Evolutionary conservation across 306 rosid species (phyloP).

Genomic region (Trichosanthes truncata): DNA sequence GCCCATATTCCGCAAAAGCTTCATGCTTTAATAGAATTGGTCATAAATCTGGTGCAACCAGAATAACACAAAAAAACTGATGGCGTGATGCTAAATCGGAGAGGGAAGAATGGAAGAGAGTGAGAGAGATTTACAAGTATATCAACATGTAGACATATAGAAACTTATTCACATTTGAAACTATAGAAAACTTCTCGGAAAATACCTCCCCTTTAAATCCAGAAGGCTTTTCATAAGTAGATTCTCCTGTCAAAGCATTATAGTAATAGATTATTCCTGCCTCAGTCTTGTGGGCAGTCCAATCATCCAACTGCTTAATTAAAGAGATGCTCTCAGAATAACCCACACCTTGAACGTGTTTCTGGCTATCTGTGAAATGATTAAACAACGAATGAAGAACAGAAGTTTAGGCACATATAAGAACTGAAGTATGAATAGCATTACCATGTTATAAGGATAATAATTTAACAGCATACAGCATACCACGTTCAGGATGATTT

Average conservation of each 20-base stretch:
- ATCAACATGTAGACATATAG: neutral
- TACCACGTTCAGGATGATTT: conserved; percentile 44
- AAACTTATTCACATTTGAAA: neutral
- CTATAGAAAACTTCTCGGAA: neutral
- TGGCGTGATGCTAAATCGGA: neutral
- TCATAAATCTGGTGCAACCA: neutral
- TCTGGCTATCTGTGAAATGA: conserved; percentile 32
- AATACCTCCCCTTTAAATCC: conserved; percentile 88
- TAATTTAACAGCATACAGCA: conserved; percentile 13
- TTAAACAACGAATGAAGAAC: neutral
- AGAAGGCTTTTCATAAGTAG: conserved; percentile 78
- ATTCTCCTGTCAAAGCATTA: conserved; percentile 74
- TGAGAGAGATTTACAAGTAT: neutral
- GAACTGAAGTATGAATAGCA: neutral
- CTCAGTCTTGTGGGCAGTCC: conserved; percentile 92
- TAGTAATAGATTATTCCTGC: conserved; percentile 77
- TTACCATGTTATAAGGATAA: neutral
- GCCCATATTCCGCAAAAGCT: neutral
- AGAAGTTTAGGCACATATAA: neutral
- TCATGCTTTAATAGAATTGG: neutral
- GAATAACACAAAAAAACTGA: neutral
- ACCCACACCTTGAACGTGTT: conserved; percentile 29
- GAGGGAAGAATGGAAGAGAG: neutral
- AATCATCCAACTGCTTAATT: conserved; percentile 56
- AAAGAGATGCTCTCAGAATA: conserved; percentile 20